Evolutionary conservation across 345 rosid genomes (phyloP), one percentile per base, ranked within the genome.

Genomic region (Sisymbrium altissimum): DNA sequence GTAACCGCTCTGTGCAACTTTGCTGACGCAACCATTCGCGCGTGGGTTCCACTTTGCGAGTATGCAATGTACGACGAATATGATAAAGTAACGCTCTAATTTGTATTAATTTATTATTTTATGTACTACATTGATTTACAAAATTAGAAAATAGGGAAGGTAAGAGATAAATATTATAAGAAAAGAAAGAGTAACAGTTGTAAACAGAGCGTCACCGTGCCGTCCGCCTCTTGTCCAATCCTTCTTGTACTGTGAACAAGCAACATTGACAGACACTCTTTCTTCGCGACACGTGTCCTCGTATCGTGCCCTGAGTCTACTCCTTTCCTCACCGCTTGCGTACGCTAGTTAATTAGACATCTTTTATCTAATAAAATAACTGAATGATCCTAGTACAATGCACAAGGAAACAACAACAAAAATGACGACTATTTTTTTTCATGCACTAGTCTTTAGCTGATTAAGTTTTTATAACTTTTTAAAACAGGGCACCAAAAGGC

Each of bases 221-320:
- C 87, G 80, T 83, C 86, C 89, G 85, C 78, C 68, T 46, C 68
- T 69, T 83, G 86, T 86, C 82, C 73, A 72, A 70, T 72, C 84
- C 61, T n/a, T 50, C n/a, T 50, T 21, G 86, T 71, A 81, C 32
- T 70, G 84, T 53, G 84, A 79, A 78, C 67, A 78, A 75, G 86
- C 80, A 80, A 82, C 85, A 70, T 46, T 30, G 27, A 66, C 50
- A 39, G 7, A 68, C 53, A 38, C 62, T 41, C 57, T 44, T 21
- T 9, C 13, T 33, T 21, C 2, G 17, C 54, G 75, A 81, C 86
- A 59, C 68, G 64, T 54, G 71, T 64, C 68, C 67, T 71, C 64
- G 19, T 68, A 68, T 25, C 32, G 33, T 1, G 3, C 23, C 50
- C 21, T 45, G 1, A 3, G 50, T 36, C 60, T 53, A 25, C 54